phyloP scores from a whole-genome alignment of 148 eudicot genomes.

The Vaccinium vitisidaea region DNA sequence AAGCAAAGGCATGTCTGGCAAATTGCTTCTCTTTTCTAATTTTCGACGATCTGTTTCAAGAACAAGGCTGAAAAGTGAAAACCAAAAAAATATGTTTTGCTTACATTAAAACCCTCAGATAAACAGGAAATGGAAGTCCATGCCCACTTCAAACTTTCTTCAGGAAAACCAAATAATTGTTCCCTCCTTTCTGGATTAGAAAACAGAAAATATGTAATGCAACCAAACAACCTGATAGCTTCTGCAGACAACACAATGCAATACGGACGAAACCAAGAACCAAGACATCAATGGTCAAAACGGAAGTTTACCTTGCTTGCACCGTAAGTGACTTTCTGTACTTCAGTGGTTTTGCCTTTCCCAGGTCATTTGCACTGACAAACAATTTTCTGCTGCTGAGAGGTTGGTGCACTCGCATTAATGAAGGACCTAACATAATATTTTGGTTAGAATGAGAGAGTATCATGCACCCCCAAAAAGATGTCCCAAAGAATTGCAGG shows the following conservation, averaged over 20 bases:
- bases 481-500: background rate
- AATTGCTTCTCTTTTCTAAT: background rate
- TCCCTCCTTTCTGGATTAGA: background rate
- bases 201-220: background rate
- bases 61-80: background rate
- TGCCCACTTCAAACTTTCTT: background rate
- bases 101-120: background rate
- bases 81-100: background rate
- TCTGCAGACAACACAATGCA: background rate
- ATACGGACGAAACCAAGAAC: background rate
- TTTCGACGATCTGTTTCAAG: background rate
- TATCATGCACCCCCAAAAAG: background rate
- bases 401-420: constrained; percentile 39
- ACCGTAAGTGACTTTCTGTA: constrained; percentile 21
- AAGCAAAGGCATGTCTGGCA: background rate
- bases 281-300: background rate
- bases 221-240: background rate
- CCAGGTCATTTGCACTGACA: constrained; percentile 25
- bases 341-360: constrained; percentile 20
- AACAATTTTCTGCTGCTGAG: constrained; percentile 37
- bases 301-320: constrained; percentile 29
- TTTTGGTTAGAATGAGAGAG: constrained; percentile 6
- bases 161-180: background rate
- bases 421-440: constrained; percentile 29
- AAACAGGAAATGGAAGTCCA: background rate